Conservation (phyloP, 768 basidiomycete species). For the Pulveroboletus sp. region DNA sequence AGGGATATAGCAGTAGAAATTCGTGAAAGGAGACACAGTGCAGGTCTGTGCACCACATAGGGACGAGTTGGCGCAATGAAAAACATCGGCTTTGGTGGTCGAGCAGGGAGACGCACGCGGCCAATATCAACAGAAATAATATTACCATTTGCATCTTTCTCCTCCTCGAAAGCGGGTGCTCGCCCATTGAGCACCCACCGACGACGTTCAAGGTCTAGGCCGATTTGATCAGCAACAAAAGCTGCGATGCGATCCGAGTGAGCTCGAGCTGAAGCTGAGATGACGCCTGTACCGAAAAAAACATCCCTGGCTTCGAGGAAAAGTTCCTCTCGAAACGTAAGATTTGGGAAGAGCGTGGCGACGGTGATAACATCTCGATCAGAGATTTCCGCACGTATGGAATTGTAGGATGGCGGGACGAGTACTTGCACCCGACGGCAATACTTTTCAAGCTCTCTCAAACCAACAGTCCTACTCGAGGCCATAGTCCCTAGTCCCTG, state of each 20-base stretch:
- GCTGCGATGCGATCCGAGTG: slow-evolving; percentile 47
- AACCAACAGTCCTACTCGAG: slow-evolving; percentile 57
- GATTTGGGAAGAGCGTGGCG: slow-evolving; percentile 57
- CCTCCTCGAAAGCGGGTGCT: slow-evolving; percentile 60
- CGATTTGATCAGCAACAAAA: slow-evolving; percentile 57
- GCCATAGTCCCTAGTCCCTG: slow-evolving; percentile 45
- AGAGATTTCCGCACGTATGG: slow-evolving; percentile 36
- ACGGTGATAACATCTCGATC: slow-evolving; percentile 31
- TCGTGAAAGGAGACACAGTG: slow-evolving; percentile 70
- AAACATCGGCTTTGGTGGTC: slow-evolving; percentile 34
- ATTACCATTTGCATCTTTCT: slow-evolving; percentile 63
- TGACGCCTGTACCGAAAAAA: slow-evolving; percentile 74
- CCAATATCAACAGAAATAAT: slow-evolving; percentile 57
- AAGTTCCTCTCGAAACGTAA: slow-evolving; percentile 78
- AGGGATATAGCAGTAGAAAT: slow-evolving; percentile 69
- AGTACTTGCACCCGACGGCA: slow-evolving; percentile 66
- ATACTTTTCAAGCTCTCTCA: slow-evolving; percentile 81
- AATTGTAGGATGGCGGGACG: slow-evolving; percentile 44
- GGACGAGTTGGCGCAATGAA: slow-evolving; percentile 42
- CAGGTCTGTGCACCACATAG: slow-evolving; percentile 88
- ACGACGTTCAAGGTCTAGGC: slow-evolving; percentile 63
- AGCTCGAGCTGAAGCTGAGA: slow-evolving; percentile 47
- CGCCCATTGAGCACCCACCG: slow-evolving; percentile 66
- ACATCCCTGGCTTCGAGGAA: slow-evolving; percentile 86
- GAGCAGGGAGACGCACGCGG: slow-evolving; percentile 52